Percentiles rank a stretch among this genome's conserved stretches.
These are phyloP conservation scores for Paradendryphiella salina DNA, from an alignment of 2,329 filamentous ascomycete species.

Conservation along the genomic window DNA sequence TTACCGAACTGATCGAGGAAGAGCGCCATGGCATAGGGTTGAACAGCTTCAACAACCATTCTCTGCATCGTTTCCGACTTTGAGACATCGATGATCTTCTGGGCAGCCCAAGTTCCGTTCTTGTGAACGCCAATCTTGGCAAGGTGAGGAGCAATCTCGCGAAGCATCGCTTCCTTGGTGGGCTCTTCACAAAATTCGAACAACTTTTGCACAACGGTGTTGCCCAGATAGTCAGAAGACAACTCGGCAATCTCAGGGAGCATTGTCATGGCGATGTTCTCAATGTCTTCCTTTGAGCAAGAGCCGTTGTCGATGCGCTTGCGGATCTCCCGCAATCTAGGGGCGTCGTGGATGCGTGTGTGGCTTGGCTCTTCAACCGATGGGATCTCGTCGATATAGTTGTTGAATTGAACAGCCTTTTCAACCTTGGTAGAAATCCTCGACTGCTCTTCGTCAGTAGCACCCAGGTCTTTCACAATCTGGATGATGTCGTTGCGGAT, in stretches of 20 bases:
- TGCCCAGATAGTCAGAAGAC: constrained; percentile 93
- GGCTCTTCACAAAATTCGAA: constrained; percentile 95
- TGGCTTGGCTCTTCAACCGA: constrained; percentile 84
- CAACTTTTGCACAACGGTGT: constrained; percentile 98
- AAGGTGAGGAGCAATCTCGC: constrained; percentile 84
- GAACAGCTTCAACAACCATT: constrained; percentile 80
- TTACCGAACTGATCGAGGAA: constrained; percentile 99
- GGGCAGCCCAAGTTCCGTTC: constrained; percentile 98
- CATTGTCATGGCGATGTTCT: constrained; percentile 91
- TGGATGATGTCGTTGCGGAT: constrained; percentile 80
- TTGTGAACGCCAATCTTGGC: constrained; percentile 98
- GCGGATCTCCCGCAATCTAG: constrained; percentile 90
- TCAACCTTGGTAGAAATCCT: constrained; percentile 76
- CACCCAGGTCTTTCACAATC: constrained; percentile 88
- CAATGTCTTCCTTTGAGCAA: constrained; percentile 82
- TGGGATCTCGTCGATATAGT: constrained; percentile 83
- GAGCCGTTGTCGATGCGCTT: constrained; percentile 97
- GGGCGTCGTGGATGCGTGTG: constrained; percentile 87
- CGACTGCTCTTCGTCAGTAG: constrained; percentile 73
- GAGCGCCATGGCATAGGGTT: constrained; percentile 83
- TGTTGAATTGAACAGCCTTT: constrained; percentile 72
- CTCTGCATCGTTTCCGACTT: constrained; percentile 81
- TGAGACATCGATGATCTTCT: constrained; percentile 98
- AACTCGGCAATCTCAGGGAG: constrained; percentile 94
- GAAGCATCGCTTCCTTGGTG: constrained; percentile 88